Conservation (phyloP, 306 rosid genomes). For the Pyrus communis region DNA sequence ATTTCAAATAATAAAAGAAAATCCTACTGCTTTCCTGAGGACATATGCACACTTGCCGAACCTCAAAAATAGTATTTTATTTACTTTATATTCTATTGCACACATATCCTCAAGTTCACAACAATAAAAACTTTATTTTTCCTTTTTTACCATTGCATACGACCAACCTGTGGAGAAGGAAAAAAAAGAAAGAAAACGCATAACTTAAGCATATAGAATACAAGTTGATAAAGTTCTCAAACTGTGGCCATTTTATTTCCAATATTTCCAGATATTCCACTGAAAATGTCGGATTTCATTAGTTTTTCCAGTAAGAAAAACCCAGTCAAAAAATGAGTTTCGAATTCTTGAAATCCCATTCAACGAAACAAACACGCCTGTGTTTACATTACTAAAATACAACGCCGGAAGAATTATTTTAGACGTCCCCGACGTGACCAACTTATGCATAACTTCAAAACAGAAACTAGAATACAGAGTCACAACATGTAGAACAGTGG, state of each 20-base stretch:
- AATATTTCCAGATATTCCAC: neutral
- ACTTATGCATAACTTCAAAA: constrained; percentile 5
- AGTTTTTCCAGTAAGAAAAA: neutral
- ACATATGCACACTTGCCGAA: too few relatives aligned
- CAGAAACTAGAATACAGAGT: constrained; percentile 12
- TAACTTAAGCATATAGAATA: neutral
- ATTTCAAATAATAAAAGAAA: too few relatives aligned
- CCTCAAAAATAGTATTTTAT: too few relatives aligned
- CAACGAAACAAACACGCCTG: neutral
- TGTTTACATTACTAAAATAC: neutral
- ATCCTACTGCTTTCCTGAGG: too few relatives aligned
- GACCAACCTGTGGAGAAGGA: too few relatives aligned
- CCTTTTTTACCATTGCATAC: too few relatives aligned
- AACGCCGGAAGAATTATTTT: neutral
- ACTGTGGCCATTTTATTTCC: neutral
- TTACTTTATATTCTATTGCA: too few relatives aligned
- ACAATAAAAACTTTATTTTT: too few relatives aligned
- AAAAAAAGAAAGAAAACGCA: neutral
- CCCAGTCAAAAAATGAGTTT: neutral
- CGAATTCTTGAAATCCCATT: neutral
- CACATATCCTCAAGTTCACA: too few relatives aligned
- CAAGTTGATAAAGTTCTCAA: too few relatives aligned
- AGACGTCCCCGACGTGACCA: neutral
- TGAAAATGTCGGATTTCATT: neutral
- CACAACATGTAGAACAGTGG: constrained; percentile 13